phyloP scores from a whole-genome alignment of 352 stramenopile genomes.

The Phytophthora syringae region DNA sequence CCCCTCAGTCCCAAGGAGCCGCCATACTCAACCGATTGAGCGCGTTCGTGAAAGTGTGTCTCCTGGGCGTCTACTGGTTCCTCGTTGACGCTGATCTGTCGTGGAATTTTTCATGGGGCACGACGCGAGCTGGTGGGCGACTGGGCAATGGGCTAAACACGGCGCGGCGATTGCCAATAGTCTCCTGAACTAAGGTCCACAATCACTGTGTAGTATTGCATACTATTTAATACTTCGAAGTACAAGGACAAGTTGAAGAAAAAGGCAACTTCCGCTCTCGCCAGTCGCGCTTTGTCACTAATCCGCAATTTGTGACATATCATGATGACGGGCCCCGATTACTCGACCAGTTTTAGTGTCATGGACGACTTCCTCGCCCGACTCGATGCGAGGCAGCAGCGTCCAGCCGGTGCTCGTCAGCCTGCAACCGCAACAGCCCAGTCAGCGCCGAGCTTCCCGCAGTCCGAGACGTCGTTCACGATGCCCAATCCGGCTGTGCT shows the following conservation, averaged over 20 bases:
- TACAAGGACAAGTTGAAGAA: too few relatives aligned
- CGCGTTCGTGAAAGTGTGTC: not conserved
- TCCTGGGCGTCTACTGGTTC: not conserved
- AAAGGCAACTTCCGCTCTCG: too few relatives aligned
- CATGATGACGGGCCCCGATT: slow-evolving; percentile 13
- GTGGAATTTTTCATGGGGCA: not conserved
- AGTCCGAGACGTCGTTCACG: slow-evolving; percentile 14
- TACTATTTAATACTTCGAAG: too few relatives aligned
- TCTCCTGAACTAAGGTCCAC: not conserved
- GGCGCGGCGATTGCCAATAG: not conserved
- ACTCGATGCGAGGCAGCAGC: slow-evolving; percentile 4
- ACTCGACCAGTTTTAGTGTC: slow-evolving; percentile 9
- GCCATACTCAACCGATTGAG: not conserved
- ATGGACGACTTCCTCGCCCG: slow-evolving; percentile 13
- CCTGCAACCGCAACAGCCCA: not conserved
- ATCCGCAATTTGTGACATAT: not conserved
- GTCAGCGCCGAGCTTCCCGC: slow-evolving; percentile 17
- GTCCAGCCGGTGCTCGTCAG: slow-evolving; percentile 7
- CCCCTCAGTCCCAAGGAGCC: not conserved
- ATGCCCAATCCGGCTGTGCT: slow-evolving; percentile 9
- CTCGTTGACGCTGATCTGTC: not conserved
- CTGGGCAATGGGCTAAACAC: not conserved
- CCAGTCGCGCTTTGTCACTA: too few relatives aligned
- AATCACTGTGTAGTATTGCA: too few relatives aligned
- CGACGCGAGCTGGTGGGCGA: not conserved